Conservation (phyloP, 495 filamentous ascomycete genomes). For the Neurospora sp. region DNA sequence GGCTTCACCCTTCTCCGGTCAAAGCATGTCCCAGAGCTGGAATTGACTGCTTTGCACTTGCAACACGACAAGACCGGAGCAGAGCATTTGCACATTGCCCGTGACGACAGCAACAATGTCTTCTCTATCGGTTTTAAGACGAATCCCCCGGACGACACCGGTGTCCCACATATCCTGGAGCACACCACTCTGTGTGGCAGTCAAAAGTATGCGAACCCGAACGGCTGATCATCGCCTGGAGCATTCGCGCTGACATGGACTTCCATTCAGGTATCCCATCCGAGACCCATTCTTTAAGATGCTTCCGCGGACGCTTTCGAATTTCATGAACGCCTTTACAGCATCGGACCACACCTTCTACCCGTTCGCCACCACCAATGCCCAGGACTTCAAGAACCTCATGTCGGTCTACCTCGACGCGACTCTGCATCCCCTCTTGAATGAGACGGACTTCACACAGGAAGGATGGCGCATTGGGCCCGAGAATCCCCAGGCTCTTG, state of each 20-base stretch:
- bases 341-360: conserved; percentile 95
- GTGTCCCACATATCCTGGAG: conserved; percentile 93
- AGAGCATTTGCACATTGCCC: conserved; percentile 87
- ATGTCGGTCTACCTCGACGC: conserved; percentile 96
- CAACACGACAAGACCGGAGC: conserved; percentile 90
- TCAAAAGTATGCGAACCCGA: conserved; percentile 61
- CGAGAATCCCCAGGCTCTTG: conserved; percentile 60
- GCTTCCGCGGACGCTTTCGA: conserved; percentile 91
- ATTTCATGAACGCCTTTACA: conserved; percentile 99
- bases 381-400: conserved; percentile 88
- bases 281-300: conserved; percentile 99
- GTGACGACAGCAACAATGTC: conserved; percentile 97
- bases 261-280: conserved; percentile 67
- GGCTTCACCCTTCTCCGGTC: conserved; percentile 83
- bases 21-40: conserved; percentile 88
- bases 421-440: conserved; percentile 78
- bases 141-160: conserved; percentile 91
- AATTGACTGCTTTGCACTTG: conserved; percentile 81
- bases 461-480: conserved; percentile 96
- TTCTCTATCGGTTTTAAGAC: conserved; percentile 99
- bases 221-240: background rate
- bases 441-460: conserved; percentile 85
- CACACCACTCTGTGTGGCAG: conserved; percentile 97
- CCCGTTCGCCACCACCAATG: conserved; percentile 96
- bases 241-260: conserved; percentile 13